phyloP scores from a whole-genome alignment of 805 yeast species.

The Lipomyces orientalis region DNA sequence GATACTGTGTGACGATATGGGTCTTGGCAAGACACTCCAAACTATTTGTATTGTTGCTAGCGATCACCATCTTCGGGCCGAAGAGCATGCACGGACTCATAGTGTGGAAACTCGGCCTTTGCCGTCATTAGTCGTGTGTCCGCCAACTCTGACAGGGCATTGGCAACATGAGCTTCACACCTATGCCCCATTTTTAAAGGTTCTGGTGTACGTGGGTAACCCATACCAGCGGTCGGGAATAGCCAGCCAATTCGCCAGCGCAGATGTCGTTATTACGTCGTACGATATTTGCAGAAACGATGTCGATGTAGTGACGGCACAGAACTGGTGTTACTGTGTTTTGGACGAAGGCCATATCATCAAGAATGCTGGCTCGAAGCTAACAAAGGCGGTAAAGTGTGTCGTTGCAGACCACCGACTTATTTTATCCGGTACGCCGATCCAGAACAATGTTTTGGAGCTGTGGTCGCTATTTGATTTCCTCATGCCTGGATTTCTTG shows the following conservation, averaged over 20 bases:
- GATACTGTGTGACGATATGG: conserved; percentile 99
- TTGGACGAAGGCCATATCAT: conserved; percentile 98
- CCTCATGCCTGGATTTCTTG: conserved; percentile 97
- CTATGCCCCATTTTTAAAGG: conserved; percentile 85
- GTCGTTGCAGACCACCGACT: conserved; percentile 86
- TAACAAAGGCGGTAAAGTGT: conserved; percentile 85
- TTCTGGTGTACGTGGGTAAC: conserved; percentile 90
- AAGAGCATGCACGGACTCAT: conserved; percentile 65
- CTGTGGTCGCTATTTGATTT: conserved; percentile 97
- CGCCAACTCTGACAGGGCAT: conserved; percentile 97
- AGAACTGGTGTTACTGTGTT: conserved; percentile 90
- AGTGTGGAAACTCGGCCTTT: conserved; percentile 71
- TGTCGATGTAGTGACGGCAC: conserved; percentile 61
- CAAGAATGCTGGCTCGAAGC: conserved; percentile 85
- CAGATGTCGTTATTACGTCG: conserved; percentile 91
- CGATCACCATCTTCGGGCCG: conserved; percentile 85
- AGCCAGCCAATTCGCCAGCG: conserved; percentile 56
- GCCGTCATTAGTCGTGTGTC: conserved; percentile 89
- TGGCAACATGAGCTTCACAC: conserved; percentile 96
- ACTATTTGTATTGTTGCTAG: conserved; percentile 96
- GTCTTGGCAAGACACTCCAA: conserved; percentile 94
- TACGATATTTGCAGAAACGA: conserved; percentile 97
- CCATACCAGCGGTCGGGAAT: conserved; percentile 71
- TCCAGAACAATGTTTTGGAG: conserved; percentile 95
- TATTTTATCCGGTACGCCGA: conserved; percentile 95